phyloP scores from a whole-genome alignment of 2,329 filamentous ascomycete genomes.

The Chaetomium strumarium region DNA sequence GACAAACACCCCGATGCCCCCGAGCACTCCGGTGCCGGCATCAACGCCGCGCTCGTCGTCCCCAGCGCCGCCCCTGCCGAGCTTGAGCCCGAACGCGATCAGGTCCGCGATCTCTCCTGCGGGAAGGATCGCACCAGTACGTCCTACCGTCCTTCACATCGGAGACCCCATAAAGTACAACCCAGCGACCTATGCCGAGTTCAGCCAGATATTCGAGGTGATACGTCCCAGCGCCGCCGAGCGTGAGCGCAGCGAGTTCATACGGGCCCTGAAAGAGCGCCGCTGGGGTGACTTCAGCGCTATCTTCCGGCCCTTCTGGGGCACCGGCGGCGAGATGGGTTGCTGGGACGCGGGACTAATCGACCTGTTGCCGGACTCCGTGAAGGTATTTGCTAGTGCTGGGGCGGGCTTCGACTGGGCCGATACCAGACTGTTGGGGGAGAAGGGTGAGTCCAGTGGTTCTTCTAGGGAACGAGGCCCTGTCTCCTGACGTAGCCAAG shows the following conservation, averaged over 20 bases:
- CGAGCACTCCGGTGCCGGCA: constrained; percentile 26
- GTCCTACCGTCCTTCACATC: constrained; percentile 63
- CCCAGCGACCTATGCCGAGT: constrained; percentile 39
- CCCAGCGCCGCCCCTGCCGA: constrained; percentile 24
- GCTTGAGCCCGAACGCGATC: constrained; percentile 24
- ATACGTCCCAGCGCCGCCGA: constrained; percentile 46
- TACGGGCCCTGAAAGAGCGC: constrained; percentile 42
- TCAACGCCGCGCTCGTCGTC: constrained; percentile 28
- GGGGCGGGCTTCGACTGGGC: constrained; percentile 64
- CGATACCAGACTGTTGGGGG: constrained; percentile 54
- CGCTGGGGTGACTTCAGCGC: constrained; percentile 52
- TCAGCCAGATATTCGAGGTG: constrained; percentile 42
- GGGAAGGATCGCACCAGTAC: constrained; percentile 11
- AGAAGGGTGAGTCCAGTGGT: constrained; percentile 43
- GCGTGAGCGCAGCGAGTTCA: constrained; percentile 45
- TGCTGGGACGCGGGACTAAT: constrained; percentile 58
- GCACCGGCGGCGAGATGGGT: constrained; percentile 61
- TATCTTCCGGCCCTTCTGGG: constrained; percentile 50
- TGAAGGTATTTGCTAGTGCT: constrained; percentile 58
- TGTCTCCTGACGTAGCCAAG: constrained; percentile 27
- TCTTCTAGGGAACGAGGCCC: not conserved
- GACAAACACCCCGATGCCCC: constrained; percentile 28
- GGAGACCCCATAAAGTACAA: constrained; percentile 58
- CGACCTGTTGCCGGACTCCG: constrained; percentile 45
- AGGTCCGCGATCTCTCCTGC: constrained; percentile 16